phyloP scores from a whole-genome alignment of 1,284 basidiomycete species.

The Cryptococcus sp. region DNA sequence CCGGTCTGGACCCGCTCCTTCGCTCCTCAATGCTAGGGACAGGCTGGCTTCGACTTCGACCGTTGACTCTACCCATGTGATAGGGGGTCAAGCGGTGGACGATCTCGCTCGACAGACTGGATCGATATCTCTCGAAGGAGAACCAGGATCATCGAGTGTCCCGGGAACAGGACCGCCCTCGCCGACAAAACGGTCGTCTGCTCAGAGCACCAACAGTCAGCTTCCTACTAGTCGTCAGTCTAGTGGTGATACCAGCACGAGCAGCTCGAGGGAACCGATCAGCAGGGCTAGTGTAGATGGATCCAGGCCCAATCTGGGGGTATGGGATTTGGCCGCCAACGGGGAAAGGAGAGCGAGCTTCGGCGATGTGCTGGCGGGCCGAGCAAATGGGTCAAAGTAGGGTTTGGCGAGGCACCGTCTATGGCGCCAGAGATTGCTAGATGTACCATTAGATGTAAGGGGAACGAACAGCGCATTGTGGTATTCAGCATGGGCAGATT shows the following conservation, averaged over 20 bases:
- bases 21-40: slow-evolving; percentile 24
- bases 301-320: slow-evolving; percentile 10
- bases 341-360: slow-evolving; percentile 35
- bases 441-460: not conserved
- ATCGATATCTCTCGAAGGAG: too few species aligned
- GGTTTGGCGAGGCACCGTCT: not conserved
- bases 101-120: slow-evolving; percentile 1
- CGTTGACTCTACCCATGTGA: not conserved
- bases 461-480: too few species aligned
- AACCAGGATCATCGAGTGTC: too few species aligned
- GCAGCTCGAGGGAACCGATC: too few species aligned
- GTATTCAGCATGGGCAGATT: too few species aligned
- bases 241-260: too few species aligned
- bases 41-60: slow-evolving; percentile 19
- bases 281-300: slow-evolving; percentile 24
- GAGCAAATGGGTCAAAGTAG: not conserved
- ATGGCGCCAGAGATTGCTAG: not conserved
- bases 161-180: not conserved
- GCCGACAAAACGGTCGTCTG: not conserved
- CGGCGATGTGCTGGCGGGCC: slow-evolving; percentile 17
- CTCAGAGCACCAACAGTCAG: too few species aligned
- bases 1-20: not conserved
- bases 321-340: slow-evolving; percentile 11
- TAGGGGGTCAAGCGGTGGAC: not conserved
- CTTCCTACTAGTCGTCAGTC: too few species aligned